Conservation (phyloP, 257 asterid species). For the Vinca minor region DNA sequence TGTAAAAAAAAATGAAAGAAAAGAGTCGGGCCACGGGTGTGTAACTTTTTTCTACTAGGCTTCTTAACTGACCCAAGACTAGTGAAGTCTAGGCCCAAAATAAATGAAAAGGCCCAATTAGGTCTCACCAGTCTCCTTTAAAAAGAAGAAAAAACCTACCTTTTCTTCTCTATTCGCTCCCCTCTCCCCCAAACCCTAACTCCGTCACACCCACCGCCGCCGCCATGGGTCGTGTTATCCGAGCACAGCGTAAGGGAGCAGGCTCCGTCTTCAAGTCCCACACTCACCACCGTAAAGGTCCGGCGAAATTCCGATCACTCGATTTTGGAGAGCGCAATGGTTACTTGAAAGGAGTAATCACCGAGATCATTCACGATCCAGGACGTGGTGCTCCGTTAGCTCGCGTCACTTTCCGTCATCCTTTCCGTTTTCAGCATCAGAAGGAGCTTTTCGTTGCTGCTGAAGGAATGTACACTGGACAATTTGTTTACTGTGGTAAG, state of each 20-base stretch:
- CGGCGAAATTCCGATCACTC: conserved; percentile 62
- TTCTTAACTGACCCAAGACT: no score
- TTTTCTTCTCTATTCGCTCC: neutral
- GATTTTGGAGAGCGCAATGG: conserved; percentile 81
- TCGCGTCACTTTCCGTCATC: conserved; percentile 64
- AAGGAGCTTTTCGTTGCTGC: conserved; percentile 75
- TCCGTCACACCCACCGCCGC: no score
- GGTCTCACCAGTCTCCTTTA: no score
- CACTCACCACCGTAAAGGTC: conserved; percentile 77
- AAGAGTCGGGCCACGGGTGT: no score
- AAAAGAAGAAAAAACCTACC: no score
- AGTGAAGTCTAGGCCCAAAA: no score
- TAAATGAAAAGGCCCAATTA: no score
- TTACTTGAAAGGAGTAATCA: conserved; percentile 64
- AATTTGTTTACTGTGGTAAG: conserved; percentile 64
- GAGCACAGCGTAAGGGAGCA: conserved; percentile 80
- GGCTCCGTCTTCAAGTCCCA: conserved; percentile 69
- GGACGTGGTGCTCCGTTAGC: conserved; percentile 79
- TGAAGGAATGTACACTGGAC: conserved; percentile 68
- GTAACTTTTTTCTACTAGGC: no score
- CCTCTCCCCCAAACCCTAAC: conserved; percentile 8
- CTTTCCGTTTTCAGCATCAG: conserved; percentile 69
- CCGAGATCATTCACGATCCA: conserved; percentile 68
- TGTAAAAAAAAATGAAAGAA: no score
- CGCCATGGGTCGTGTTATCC: conserved; percentile 74